Conservation (phyloP, 257 asterid species). For the Solanum boliviense region DNA sequence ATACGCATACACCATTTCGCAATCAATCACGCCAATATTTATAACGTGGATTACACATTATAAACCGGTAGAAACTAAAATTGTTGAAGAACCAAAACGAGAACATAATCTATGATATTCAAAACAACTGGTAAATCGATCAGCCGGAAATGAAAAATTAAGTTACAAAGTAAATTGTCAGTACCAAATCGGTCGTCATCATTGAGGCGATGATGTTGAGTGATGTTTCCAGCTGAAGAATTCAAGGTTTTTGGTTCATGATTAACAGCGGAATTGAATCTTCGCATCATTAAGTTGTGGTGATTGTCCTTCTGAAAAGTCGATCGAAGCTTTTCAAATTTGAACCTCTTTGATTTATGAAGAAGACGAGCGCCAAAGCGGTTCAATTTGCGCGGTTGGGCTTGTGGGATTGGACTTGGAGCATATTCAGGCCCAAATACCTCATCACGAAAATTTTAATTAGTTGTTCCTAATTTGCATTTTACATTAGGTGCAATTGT, state of each 20-base stretch:
- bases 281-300: conserved; percentile 12
- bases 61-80: not conserved
- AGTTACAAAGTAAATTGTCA: not conserved
- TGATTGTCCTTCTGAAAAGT: not conserved
- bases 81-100: not conserved
- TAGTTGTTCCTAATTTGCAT: no score
- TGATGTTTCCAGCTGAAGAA: conserved; percentile 1
- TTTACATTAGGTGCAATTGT: not conserved
- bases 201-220: conserved; percentile 17
- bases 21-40: not conserved
- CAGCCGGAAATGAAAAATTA: not conserved
- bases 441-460: not conserved
- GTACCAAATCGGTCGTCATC: conserved; percentile 23
- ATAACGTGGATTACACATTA: not conserved
- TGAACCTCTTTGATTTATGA: not conserved
- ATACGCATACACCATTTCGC: not conserved
- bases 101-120: not conserved
- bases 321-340: not conserved
- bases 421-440: not conserved
- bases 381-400: not conserved
- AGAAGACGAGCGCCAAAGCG: conserved; percentile 6
- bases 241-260: conserved; percentile 1
- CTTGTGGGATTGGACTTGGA: not conserved
- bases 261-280: conserved; percentile 9
- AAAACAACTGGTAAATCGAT: not conserved